Evolutionary conservation across 1,284 basidiomycete genomes (phyloP).

Genomic region (Anthracocystis setariae): DNA sequence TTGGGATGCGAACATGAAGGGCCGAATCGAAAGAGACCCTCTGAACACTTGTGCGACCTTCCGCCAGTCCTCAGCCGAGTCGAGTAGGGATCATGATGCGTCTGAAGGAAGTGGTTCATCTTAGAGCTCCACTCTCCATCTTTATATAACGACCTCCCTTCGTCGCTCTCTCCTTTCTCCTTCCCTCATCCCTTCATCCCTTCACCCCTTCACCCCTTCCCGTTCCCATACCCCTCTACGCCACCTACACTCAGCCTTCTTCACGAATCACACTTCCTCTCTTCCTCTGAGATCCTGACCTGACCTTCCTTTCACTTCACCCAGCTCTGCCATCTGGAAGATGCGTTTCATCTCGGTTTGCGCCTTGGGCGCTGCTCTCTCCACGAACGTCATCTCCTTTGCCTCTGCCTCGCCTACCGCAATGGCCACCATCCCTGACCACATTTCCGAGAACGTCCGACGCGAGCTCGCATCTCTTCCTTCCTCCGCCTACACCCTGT

Average conservation of each 20-base stretch:
- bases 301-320: neutral
- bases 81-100: neutral
- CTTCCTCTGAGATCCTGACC: neutral
- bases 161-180: too few relatives aligned
- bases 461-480: conserved; percentile 16
- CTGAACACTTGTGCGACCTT: too few relatives aligned
- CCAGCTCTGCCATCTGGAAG: neutral
- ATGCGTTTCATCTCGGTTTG: conserved; percentile 40
- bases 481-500: conserved; percentile 21
- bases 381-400: conserved; percentile 15
- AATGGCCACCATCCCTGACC: conserved; percentile 32
- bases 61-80: neutral
- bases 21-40: too few relatives aligned
- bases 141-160: too few relatives aligned
- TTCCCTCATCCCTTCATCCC: too few relatives aligned
- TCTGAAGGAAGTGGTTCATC: neutral
- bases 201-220: too few relatives aligned
- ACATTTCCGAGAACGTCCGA: conserved; percentile 38
- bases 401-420: conserved; percentile 27
- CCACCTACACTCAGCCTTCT: too few relatives aligned
- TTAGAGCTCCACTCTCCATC: neutral
- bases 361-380: conserved; percentile 21
- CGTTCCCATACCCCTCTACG: neutral
- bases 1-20: too few relatives aligned
- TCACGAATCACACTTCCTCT: neutral